Conservation (phyloP, 31 red algal genomes). For the Endocladia muricata region DNA sequence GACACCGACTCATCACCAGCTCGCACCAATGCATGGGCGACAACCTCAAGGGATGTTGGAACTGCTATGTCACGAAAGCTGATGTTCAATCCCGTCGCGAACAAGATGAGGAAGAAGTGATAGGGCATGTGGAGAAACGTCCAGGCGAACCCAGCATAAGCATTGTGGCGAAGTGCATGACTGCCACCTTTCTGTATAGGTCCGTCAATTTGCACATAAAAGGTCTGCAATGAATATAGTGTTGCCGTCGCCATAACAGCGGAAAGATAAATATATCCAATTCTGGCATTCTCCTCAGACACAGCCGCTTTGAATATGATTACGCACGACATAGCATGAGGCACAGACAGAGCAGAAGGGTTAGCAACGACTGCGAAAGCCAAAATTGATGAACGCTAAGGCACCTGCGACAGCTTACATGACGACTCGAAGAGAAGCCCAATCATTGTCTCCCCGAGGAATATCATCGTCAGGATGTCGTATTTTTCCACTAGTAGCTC, state of each 20-base stretch:
- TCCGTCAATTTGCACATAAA: constrained; percentile 67
- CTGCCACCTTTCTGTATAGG: constrained; percentile 37
- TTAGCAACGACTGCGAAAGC: not conserved
- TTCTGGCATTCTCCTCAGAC: constrained; percentile 9
- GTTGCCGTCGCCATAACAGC: constrained; percentile 29
- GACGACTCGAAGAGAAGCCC: constrained; percentile 48
- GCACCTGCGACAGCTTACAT: not conserved
- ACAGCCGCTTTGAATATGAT: not conserved
- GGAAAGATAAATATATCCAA: constrained; percentile 26
- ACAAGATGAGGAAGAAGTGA: constrained; percentile 54
- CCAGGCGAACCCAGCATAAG: constrained; percentile 38
- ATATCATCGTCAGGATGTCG: constrained; percentile 72
- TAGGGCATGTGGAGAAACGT: constrained; percentile 62
- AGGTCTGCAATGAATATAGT: constrained; percentile 57
- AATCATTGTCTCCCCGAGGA: constrained; percentile 61
- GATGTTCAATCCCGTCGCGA: constrained; percentile 69
- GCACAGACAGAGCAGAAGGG: not conserved
- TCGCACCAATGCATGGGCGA: not conserved
- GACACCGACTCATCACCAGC: not conserved
- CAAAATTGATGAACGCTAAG: not conserved
- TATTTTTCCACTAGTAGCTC: constrained; percentile 72
- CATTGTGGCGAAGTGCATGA: constrained; percentile 66
- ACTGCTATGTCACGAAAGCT: constrained; percentile 45
- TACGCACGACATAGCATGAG: not conserved
- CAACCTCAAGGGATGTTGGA: not conserved